Percentiles rank a stretch among this genome's conserved stretches.
phyloP scores from a whole-genome alignment of 2,329 filamentous ascomycete genomes.

The Stachybotrys chlorohalonatus region DNA sequence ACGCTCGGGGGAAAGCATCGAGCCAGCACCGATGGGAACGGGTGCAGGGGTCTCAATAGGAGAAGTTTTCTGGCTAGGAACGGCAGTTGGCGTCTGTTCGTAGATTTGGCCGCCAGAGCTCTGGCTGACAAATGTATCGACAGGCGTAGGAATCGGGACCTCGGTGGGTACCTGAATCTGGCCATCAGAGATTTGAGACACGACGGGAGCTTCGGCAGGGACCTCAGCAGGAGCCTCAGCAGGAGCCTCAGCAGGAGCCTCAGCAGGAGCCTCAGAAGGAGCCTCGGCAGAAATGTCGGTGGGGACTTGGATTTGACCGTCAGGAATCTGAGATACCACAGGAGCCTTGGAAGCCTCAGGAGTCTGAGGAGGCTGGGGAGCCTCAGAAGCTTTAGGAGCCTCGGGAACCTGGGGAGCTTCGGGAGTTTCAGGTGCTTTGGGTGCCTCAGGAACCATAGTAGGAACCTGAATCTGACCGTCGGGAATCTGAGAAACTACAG shows the following conservation, averaged over 20 bases:
- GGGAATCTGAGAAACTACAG: conserved; percentile 4
- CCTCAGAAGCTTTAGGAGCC: conserved; percentile 2
- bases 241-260: conserved; percentile 3
- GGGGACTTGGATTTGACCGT: conserved; percentile 3
- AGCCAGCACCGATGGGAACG: conserved; percentile 24
- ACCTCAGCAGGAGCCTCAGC: conserved; percentile 8
- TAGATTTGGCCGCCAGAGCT: conserved; percentile 1
- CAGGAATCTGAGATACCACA: conserved; percentile 2
- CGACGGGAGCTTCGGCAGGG: conserved; percentile 3
- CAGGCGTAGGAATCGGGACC: not conserved
- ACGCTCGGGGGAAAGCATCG: not conserved
- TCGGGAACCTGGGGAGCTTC: conserved; percentile 15
- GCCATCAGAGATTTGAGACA: conserved; percentile 7
- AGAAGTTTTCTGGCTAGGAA: conserved; percentile 14
- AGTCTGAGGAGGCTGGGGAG: conserved; percentile 3
- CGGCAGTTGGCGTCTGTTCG: conserved; percentile 1
- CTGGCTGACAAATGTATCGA: conserved; percentile 4
- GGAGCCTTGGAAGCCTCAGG: conserved; percentile 7
- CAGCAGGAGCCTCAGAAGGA: conserved; percentile 17
- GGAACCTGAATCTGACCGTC: conserved; percentile 16
- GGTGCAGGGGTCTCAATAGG: conserved; percentile 33
- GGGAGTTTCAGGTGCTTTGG: conserved; percentile 6
- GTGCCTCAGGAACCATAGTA: conserved; percentile 1
- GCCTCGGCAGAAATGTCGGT: conserved; percentile 24
- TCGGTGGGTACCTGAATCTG: conserved; percentile 15